Evolutionary conservation across 345 rosid species (phyloP), one percentile per base, ranked within the genome.

Genomic region (Rhodamnia argentea): DNA sequence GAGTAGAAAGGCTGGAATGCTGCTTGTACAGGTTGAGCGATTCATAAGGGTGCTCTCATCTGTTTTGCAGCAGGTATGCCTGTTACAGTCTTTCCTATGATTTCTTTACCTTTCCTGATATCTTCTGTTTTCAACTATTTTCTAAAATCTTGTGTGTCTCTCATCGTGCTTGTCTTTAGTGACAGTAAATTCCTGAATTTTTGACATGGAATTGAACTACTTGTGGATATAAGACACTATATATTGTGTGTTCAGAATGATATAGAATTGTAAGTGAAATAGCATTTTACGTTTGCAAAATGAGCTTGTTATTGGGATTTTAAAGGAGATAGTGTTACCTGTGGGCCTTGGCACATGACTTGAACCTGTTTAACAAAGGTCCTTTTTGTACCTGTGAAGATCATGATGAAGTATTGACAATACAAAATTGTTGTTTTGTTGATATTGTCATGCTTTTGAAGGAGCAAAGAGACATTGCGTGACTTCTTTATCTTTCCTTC

Each of bases 11-110:
- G 88, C 93, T 83, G 98, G 98, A 74, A 93, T 94, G 91, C 83
- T 97, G 85, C 92, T 93, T 57, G 95, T 93, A 86, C 98, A 97
- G 90, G 93, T 97, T 84, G 98, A 97, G 87, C 91, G 96, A 86
- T 95, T 95, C 90, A 93, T 93, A 93, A 93, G 90, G 93, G 93
- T 96, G 83, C 93, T 97, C 87, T 90, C 99, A 52, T 93, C 94
- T 57, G 96, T 97, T 87, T 93, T 95, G 57, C 96, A 93, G 87
- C 98, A 95, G 95, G 98, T 96, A 89, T 60, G 85, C 87, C 88
- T 51, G 86, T 84, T 52, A 89, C 56, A 58, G 74, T 37, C n/a
- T 70, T 23, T 85, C 9, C 74, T 83, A n/a, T n/a, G 84, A 70
- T 52, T 32, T 62, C 82, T 26, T 14, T 44, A 62, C 75, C 40